These are phyloP conservation scores for Antrodiella citrinella DNA, from an alignment of 768 basidiomycete species.

Conservation along the genomic window DNA sequence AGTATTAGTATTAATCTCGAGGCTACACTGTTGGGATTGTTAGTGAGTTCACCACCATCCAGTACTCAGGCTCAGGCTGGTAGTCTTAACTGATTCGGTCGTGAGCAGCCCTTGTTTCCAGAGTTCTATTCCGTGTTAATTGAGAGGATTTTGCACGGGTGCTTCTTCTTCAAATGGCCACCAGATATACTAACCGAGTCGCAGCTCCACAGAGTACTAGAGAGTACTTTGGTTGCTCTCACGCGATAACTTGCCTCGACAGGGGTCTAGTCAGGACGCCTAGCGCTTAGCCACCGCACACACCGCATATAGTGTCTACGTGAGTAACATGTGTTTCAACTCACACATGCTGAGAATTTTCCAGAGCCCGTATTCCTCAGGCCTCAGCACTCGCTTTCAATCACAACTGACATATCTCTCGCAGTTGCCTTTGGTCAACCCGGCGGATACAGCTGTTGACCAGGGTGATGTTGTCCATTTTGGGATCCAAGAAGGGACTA, in stretches of 20 bases:
- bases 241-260: constrained; percentile 57
- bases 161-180: too few species aligned
- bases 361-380: neutral
- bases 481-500: constrained; percentile 50
- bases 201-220: too few species aligned
- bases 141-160: too few species aligned
- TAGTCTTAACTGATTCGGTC: neutral
- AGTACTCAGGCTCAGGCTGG: neutral
- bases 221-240: constrained; percentile 53
- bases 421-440: constrained; percentile 47
- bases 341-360: neutral
- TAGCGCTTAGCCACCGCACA: constrained; percentile 77
- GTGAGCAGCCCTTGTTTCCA: too few species aligned
- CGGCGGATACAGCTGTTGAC: constrained; percentile 34
- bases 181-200: too few species aligned
- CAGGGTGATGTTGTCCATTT: constrained; percentile 50
- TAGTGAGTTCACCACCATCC: constrained; percentile 7
- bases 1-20: too few species aligned
- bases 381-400: neutral
- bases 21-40: too few species aligned
- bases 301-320: constrained; percentile 55
- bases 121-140: too few species aligned
- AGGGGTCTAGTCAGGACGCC: constrained; percentile 65
- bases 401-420: neutral
- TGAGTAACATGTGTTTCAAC: constrained; percentile 25